phyloP scores from a whole-genome alignment of 345 rosid genomes.

The Pistacia atlantica region DNA sequence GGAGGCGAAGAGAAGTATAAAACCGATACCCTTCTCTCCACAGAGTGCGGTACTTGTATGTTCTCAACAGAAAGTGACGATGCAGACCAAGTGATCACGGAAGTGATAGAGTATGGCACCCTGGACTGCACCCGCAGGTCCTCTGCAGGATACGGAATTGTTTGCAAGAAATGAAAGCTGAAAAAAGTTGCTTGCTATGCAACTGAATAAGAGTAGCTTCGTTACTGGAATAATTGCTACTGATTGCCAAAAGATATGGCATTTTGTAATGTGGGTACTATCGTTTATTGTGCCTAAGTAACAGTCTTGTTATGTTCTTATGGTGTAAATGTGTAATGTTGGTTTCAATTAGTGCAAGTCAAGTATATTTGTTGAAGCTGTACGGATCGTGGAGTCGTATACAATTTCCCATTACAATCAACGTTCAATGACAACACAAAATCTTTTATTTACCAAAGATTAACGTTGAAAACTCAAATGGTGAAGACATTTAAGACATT shows the following conservation, averaged over 20 bases:
- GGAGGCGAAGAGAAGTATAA: slow-evolving; percentile 23
- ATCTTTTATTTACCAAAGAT: no score
- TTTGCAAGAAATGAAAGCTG: slow-evolving; percentile 28
- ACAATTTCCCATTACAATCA: no score
- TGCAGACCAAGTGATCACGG: background rate
- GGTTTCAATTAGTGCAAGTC: no score
- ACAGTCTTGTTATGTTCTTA: no score
- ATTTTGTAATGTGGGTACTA: background rate
- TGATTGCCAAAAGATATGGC: background rate
- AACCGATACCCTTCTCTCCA: slow-evolving; percentile 5
- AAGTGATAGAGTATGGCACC: slow-evolving; percentile 8
- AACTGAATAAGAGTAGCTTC: slow-evolving; percentile 8
- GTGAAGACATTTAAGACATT: background rate
- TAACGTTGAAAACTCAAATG: no score
- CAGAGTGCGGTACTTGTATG: slow-evolving; percentile 18
- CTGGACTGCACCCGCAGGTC: slow-evolving; percentile 32
- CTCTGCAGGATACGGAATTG: slow-evolving; percentile 29
- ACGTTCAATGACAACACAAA: no score
- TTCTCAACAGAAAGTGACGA: background rate
- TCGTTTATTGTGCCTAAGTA: background rate
- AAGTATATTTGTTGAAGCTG: background rate
- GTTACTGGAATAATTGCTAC: background rate
- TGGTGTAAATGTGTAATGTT: no score
- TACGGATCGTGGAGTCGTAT: no score
- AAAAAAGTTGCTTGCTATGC: background rate